Base-by-base conservation (phyloP, 805 yeast species). In the Candida oleophila region DNA sequence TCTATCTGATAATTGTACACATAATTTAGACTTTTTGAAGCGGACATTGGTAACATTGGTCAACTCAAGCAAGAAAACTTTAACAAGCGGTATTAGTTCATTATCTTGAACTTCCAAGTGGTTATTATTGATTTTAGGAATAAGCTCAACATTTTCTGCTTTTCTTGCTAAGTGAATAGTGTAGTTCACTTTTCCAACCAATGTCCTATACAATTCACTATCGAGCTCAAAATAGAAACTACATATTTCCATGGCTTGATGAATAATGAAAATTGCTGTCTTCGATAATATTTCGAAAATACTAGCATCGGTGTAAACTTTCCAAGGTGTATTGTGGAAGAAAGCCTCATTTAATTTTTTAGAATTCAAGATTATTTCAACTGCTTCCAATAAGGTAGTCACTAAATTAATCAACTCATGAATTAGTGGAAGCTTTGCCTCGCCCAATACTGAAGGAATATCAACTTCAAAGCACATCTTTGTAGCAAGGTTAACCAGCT, bases 1-100 rank as follows among this genome's bases (percentile, higher is more conserved):
- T 34, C 38, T 34, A 34, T 34, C 38, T 18, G 49, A 49, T 2
- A 49, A 42, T n/a, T 22, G 41, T 18, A 33, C 20, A 9, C 14
- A 3, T 35, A 40, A 16, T 40, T 30, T 43, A 21, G 8, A 35
- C 34, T n/a, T 33, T 2, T 22, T 14, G 41, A 33, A 37, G 28
- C 35, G 46, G 19, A 36, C 32, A 35, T 25, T 25, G 30, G 30
- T 25, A 11, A 25, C 30, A 25, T 25, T 25, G 30, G 30, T 25
- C 30, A 25, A 25, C 11, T 25, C 11, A 11, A n/a, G n/a, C n/a
- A 25, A 25, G 11, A 25, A 11, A 25, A 7, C 30, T 7, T 25
- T 25, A 7, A 25, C 30, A 25, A 25, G 11, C 5, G 30, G 11
- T 25, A 25, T 5, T 11, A 25, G 11, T 5, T 25, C 30, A 25